These are phyloP conservation scores for Hirschioporus abietinus DNA, from an alignment of 768 basidiomycete genomes.

Conservation along the genomic window DNA sequence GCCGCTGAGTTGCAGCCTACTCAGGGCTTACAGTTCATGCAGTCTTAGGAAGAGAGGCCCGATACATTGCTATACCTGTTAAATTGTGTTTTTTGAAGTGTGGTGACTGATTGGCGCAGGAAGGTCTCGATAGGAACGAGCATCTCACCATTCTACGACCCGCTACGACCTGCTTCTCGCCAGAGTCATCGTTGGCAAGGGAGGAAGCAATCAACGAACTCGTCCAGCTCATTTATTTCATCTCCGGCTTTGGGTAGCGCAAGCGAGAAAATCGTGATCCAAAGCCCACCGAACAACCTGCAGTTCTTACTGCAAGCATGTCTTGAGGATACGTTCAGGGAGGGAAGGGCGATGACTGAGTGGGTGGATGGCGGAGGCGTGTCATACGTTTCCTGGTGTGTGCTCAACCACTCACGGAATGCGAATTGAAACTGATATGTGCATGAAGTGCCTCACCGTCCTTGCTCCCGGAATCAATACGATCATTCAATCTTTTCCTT, in stretches of 20 bases:
- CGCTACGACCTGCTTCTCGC: too few relatives aligned
- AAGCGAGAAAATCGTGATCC: slow-evolving; percentile 30
- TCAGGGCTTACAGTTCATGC: slow-evolving; percentile 52
- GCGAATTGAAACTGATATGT: background rate
- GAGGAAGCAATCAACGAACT: slow-evolving; percentile 42
- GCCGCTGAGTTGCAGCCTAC: slow-evolving; percentile 50
- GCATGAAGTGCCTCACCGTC: slow-evolving; percentile 47
- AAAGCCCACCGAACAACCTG: slow-evolving; percentile 59
- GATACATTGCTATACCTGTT: slow-evolving; percentile 45
- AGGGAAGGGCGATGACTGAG: too few relatives aligned
- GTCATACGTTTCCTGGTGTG: background rate
- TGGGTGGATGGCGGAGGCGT: background rate
- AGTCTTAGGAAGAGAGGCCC: slow-evolving; percentile 31
- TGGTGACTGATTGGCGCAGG: background rate
- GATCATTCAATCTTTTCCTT: slow-evolving; percentile 54
- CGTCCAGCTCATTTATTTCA: slow-evolving; percentile 32
- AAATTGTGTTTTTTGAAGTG: background rate
- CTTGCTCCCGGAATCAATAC: slow-evolving; percentile 50
- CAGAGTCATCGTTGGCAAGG: slow-evolving; percentile 46
- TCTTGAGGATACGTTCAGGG: too few relatives aligned
- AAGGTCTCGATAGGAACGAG: slow-evolving; percentile 46
- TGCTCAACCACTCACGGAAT: background rate
- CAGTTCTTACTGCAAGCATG: slow-evolving; percentile 45
- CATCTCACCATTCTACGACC: slow-evolving; percentile 27
- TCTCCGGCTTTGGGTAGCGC: background rate